phyloP scores from a whole-genome alignment of 1,284 basidiomycete genomes.

The Waitea zeae region DNA sequence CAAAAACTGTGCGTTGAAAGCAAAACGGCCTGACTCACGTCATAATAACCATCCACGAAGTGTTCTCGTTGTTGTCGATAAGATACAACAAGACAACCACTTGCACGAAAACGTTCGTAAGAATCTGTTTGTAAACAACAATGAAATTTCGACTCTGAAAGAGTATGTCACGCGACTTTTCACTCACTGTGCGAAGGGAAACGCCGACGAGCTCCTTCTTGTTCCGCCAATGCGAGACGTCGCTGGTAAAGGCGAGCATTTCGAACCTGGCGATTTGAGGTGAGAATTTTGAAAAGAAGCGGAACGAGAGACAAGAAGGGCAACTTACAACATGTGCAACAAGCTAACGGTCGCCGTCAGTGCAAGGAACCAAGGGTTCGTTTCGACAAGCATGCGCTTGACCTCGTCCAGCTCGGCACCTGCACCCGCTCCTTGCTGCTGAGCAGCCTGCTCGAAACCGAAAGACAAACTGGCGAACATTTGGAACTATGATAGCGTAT shows the following conservation, averaged over 20 bases:
- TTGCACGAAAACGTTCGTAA: slow-evolving; percentile 90
- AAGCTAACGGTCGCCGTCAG: slow-evolving; percentile 72
- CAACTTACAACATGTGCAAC: slow-evolving; percentile 67
- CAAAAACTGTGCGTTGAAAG: too few relatives aligned
- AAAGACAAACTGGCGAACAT: slow-evolving; percentile 66
- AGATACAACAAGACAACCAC: slow-evolving; percentile 82
- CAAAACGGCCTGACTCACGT: too few relatives aligned
- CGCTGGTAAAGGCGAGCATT: slow-evolving; percentile 87
- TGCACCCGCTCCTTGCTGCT: slow-evolving; percentile 47
- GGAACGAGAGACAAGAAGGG: too few relatives aligned
- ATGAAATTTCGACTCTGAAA: neutral
- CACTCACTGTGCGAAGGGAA: slow-evolving; percentile 47
- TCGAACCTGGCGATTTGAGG: slow-evolving; percentile 55
- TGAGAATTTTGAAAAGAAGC: neutral
- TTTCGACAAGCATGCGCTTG: slow-evolving; percentile 89
- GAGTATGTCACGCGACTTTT: neutral
- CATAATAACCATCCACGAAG: slow-evolving; percentile 90
- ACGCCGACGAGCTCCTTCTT: slow-evolving; percentile 82
- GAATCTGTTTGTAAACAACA: slow-evolving; percentile 30
- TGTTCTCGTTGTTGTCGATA: slow-evolving; percentile 89
- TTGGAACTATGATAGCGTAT: too few relatives aligned
- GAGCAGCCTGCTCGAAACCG: slow-evolving; percentile 69
- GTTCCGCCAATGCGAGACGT: slow-evolving; percentile 89
- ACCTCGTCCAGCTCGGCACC: slow-evolving; percentile 86
- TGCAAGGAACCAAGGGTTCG: slow-evolving; percentile 80